Conservation (phyloP, 441 rosid species). For the Eutrema salsugineum region DNA sequence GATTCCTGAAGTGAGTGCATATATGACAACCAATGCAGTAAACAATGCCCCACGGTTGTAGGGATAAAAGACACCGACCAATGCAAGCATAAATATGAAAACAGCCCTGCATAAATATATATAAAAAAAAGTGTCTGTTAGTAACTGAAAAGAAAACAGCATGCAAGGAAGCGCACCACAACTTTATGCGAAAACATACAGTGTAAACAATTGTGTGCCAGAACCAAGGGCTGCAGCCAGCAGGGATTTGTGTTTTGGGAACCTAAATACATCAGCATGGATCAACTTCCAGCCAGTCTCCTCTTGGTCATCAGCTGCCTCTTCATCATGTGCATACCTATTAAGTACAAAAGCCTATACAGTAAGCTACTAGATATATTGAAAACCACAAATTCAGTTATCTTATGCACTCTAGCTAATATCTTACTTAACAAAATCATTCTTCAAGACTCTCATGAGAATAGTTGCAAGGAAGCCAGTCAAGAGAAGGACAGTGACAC, state of each 20-base stretch:
- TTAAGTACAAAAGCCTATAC: not conserved
- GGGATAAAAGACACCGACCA: constrained; percentile 24
- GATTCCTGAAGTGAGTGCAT: constrained; percentile 24
- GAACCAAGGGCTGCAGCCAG: constrained; percentile 53
- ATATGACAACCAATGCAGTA: constrained; percentile 23
- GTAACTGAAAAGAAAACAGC: not conserved
- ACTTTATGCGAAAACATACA: constrained; percentile 32
- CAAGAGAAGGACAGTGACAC: constrained; percentile 27
- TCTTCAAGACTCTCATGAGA: constrained; percentile 21
- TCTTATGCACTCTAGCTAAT: not conserved
- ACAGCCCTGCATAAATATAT: constrained; percentile 18
- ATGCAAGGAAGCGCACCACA: not conserved
- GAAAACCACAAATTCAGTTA: not conserved
- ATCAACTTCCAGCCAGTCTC: constrained; percentile 57
- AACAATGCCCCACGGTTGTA: constrained; percentile 27
- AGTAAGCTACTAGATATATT: not conserved
- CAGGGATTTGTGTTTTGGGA: constrained; percentile 43
- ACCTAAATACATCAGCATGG: constrained; percentile 54
- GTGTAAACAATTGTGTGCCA: constrained; percentile 47
- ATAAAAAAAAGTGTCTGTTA: not conserved
- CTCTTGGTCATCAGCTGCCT: constrained; percentile 46
- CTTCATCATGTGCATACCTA: constrained; percentile 55
- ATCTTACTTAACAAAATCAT: constrained; percentile 28
- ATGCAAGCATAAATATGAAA: constrained; percentile 24
- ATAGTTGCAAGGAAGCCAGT: constrained; percentile 18